Base-by-base conservation (phyloP, 1,284 basidiomycete species). In the Sphaerobolus stellatus region DNA sequence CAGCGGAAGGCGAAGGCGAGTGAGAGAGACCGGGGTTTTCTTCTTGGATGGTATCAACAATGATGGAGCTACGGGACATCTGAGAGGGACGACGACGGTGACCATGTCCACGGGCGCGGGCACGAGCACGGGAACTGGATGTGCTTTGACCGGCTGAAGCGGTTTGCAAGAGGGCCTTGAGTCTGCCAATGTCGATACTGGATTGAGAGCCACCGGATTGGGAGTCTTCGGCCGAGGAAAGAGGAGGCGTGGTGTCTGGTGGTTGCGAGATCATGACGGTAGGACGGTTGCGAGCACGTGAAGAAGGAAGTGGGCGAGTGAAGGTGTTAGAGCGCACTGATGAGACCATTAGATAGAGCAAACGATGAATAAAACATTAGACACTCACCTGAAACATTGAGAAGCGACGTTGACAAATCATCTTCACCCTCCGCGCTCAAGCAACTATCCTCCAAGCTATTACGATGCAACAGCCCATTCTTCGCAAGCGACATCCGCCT, bases 41-140 rank as follows among this genome's bases (percentile, higher is more conserved):
- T 59, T 91, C 88, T 49, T 88, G 76, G 52, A 92, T 91, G 0
- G 85, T 90, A 64, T 90, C 88, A n/a, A n/a, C n/a, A 57, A 89
- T 90, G 1, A 88, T 76, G 0, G 88, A 86, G 13, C 78, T 48
- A 24, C 77, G 24, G 78, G 80, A 43, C 78, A 56, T 76, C 52
- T 83, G 77, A 11, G 87, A 88, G 48, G 82, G 78, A 3, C 85
- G 80, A 48, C 84, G 82, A 48, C 83, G 83, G 65, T 89, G 87
- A 6, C 86, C 84, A 41, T 80, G 76, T 1, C 85, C 84, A 16
- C 79, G 76, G 33, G 81, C 75, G 18, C 82, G 74, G 71, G 68
- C 65, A 25, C 75, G 69, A 6, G 66, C 64, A 54, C 28, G 67
- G 59, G 18, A 63, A 48, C 29, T 69, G 61, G 31, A 62, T 31